Evolutionary conservation across 495 filamentous ascomycete species (phyloP), one percentile per base, ranked within the genome.

Genomic region (Ramalina peruviana): DNA sequence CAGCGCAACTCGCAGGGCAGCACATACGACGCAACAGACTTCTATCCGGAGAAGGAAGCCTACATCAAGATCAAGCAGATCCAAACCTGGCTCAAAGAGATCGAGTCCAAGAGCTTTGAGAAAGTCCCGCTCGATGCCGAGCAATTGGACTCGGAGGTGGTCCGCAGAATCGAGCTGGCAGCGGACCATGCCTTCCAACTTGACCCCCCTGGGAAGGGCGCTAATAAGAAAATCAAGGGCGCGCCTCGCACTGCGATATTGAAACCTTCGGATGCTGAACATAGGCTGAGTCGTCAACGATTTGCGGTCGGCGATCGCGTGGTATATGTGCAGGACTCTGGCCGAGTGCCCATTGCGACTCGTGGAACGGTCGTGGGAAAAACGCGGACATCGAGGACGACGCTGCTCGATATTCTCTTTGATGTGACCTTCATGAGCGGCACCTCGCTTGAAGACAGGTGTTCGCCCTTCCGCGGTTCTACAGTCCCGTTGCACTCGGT

Each of bases 381-480:
- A 57, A 95, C 86, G 30, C 78, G 85, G 30, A 95, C 88, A 2
- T 65, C 87, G 17, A 81, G 85, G 36, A 81, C 80, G 12, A 79
- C 82, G 20, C 70, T 95, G 30, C 74, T 99, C 23, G 93, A 99
- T 62, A 77, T 97, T 46, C 80, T 99, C 4, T 97, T 94, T 60
- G 93, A 99, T 60, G 74, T 75, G 16, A 83, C 85, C 3, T 99
- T 99, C 63, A 96, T 99, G 88, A 88, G 85, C 51, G 93, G 90
- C 46, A 95, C 87, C 0, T 88, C 83, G 0, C 73, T 99, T 12
- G 81, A 83, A 50, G 86, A 85, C 21, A 80, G 93, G 21, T 97
- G 93, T 64, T 85, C 87, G n/a, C 85, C 85, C 6, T 97, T 97
- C 80, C 80, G 93, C 36, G 93, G 93, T 37, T 89, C 92, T 61